phyloP scores from a whole-genome alignment of 2,329 filamentous ascomycete species.

The Drechmeria coniospora region DNA sequence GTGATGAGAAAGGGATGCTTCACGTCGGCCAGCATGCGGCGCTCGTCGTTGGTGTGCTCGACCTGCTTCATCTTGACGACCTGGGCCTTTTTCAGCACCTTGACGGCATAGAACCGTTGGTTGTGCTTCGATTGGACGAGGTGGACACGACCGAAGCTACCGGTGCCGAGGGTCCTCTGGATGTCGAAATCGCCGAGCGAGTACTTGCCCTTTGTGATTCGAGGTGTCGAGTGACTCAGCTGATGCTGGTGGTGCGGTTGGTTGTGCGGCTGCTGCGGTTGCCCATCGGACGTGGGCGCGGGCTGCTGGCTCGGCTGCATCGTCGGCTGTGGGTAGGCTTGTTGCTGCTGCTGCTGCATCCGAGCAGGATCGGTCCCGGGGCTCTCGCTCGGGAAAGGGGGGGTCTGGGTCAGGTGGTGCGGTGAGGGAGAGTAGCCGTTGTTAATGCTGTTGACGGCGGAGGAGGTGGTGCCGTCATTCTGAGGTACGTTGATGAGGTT shows the following conservation, averaged over 20 bases:
- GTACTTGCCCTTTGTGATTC: constrained; percentile 94
- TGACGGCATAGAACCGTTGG: constrained; percentile 93
- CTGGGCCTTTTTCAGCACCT: constrained; percentile 95
- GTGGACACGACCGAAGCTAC: constrained; percentile 92
- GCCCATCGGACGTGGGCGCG: constrained; percentile 8
- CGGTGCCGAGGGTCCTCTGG: constrained; percentile 82
- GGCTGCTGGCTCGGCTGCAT: constrained; percentile 10
- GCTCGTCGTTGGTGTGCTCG: constrained; percentile 97
- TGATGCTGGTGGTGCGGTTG: constrained; percentile 17
- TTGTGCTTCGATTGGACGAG: constrained; percentile 97
- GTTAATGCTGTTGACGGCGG: constrained; percentile 6
- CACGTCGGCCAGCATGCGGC: constrained; percentile 87
- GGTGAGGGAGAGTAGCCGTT: constrained; percentile 10
- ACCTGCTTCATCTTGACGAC: constrained; percentile 99
- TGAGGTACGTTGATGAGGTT: constrained; percentile 55
- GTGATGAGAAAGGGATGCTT: constrained; percentile 97
- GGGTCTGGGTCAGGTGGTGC: constrained; percentile 10
- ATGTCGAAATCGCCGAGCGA: constrained; percentile 81
- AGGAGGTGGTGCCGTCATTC: constrained; percentile 24
- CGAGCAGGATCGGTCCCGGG: constrained; percentile 20
- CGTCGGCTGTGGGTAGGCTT: constrained; percentile 12
- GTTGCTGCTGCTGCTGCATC: constrained; percentile 22
- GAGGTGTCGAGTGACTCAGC: constrained; percentile 18
- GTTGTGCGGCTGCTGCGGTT: constrained; percentile 11
- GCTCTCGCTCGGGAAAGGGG: constrained; percentile 19